phyloP scores from a whole-genome alignment of 441 rosid species.

The Erodium trifolium region DNA sequence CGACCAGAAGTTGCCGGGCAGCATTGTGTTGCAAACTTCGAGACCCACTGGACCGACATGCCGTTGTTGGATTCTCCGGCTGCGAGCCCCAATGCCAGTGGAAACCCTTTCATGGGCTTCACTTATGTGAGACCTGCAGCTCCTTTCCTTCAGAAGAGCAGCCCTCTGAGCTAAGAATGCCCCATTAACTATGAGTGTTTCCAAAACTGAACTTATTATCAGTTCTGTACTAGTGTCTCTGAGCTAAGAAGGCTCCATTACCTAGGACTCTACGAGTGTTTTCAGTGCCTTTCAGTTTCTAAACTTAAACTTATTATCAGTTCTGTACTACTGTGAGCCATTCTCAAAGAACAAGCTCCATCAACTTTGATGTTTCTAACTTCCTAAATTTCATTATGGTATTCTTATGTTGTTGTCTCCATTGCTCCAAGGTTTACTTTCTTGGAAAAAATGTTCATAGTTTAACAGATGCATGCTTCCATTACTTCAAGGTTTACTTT shows the following conservation, averaged over 20 bases:
- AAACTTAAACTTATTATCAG: neutral
- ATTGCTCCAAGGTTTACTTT: neutral
- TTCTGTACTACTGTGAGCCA: neutral
- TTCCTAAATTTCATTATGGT: neutral
- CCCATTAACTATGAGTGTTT: neutral
- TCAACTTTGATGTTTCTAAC: neutral
- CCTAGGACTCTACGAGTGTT: too few species aligned
- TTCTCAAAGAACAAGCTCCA: neutral
- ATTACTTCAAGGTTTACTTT: too few species aligned
- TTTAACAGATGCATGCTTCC: too few species aligned
- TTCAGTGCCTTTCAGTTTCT: neutral
- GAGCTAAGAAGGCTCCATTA: too few species aligned
- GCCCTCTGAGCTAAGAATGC: conserved; percentile 21
- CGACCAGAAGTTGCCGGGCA: conserved; percentile 70
- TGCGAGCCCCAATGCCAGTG: conserved; percentile 54
- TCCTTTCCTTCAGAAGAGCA: conserved; percentile 41
- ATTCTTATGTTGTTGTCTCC: neutral
- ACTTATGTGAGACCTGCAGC: conserved; percentile 62
- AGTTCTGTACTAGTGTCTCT: too few species aligned
- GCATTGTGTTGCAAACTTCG: conserved; percentile 83
- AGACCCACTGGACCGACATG: conserved; percentile 83
- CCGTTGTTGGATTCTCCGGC: conserved; percentile 70
- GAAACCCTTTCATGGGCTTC: conserved; percentile 60
- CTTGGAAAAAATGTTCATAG: neutral
- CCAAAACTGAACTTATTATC: neutral